A percentile compares a stretch with the other conserved stretches of the same genome.
phyloP scores from a whole-genome alignment of 371 early-diverging fungal species.

The Mucor piriformis region DNA sequence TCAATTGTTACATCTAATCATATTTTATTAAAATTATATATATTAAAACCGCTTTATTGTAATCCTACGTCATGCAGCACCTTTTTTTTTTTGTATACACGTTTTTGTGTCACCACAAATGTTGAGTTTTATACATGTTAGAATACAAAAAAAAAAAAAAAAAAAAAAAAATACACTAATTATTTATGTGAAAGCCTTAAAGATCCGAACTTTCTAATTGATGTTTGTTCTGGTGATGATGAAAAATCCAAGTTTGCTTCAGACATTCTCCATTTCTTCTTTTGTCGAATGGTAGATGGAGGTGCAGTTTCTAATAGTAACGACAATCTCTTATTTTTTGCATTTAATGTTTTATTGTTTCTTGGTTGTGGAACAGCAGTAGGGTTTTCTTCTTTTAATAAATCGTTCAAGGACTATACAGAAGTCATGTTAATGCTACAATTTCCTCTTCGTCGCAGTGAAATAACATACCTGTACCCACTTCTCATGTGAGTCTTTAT shows the following conservation, averaged over 20 bases:
- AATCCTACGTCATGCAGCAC: too few species aligned
- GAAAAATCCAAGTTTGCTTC: slow-evolving; percentile 2
- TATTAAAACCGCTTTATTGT: too few species aligned
- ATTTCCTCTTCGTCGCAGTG: neutral
- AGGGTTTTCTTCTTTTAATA: slow-evolving; percentile 6
- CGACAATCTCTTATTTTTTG: slow-evolving; percentile 12
- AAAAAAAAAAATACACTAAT: neutral
- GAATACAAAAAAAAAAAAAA: too few species aligned
- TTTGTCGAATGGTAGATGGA: slow-evolving; percentile 10
- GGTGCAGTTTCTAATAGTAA: slow-evolving; percentile 14
- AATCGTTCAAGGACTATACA: slow-evolving; percentile 18
- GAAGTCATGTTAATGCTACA: neutral
- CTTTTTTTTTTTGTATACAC: too few species aligned
- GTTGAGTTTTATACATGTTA: too few species aligned
- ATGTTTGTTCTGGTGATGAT: too few species aligned
- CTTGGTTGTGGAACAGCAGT: neutral
- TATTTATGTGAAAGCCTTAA: neutral
- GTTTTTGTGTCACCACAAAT: too few species aligned
- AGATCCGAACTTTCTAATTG: neutral
- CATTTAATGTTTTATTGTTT: neutral
- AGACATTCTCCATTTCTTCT: slow-evolving; percentile 11
- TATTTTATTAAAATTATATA: too few species aligned
- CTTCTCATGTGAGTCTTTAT: slow-evolving; percentile 60
- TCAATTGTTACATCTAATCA: too few species aligned
- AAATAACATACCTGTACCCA: slow-evolving; percentile 47